Conservation (phyloP, 148 eudicot species). For the Simmondsia chinensis region DNA sequence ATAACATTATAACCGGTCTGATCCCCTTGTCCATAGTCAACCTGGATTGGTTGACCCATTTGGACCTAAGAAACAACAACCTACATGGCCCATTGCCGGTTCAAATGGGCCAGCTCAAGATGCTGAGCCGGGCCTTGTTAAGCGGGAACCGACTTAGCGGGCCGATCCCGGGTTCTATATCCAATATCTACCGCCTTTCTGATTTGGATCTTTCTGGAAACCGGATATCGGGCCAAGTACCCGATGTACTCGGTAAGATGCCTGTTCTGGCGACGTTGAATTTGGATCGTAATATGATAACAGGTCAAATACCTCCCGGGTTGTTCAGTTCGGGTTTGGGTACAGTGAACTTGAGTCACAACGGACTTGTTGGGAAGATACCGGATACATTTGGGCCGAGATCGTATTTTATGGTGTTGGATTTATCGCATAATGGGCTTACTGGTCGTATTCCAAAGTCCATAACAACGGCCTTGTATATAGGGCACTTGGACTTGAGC, state of each 20-base stretch:
- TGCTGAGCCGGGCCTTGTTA: constrained; percentile 71
- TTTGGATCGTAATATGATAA: constrained; percentile 50
- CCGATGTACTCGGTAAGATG: constrained; percentile 52
- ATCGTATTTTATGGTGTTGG: constrained; percentile 70
- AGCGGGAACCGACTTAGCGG: constrained; percentile 55
- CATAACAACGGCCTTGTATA: constrained; percentile 36
- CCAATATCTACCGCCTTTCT: constrained; percentile 52
- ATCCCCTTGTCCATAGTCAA: constrained; percentile 49
- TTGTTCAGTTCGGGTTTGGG: constrained; percentile 47
- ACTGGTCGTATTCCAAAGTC: constrained; percentile 63
- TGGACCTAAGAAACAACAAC: constrained; percentile 58
- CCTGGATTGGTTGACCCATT: constrained; percentile 52
- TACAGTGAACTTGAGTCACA: constrained; percentile 60
- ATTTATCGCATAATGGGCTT: constrained; percentile 54
- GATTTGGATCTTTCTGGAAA: constrained; percentile 79
- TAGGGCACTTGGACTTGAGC: constrained; percentile 81
- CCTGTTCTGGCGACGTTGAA: constrained; percentile 63
- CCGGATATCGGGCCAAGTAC: constrained; percentile 44
- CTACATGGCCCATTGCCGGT: constrained; percentile 46
- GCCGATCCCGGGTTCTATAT: constrained; percentile 41
- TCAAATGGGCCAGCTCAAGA: constrained; percentile 45
- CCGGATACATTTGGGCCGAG: constrained; percentile 73
- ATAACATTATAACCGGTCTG: constrained; percentile 41
- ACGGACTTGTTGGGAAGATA: constrained; percentile 51
- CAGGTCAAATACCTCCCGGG: constrained; percentile 49